Evolutionary conservation across 257 asterid species (phyloP).

Genomic region (Ligustrum vulgare): DNA sequence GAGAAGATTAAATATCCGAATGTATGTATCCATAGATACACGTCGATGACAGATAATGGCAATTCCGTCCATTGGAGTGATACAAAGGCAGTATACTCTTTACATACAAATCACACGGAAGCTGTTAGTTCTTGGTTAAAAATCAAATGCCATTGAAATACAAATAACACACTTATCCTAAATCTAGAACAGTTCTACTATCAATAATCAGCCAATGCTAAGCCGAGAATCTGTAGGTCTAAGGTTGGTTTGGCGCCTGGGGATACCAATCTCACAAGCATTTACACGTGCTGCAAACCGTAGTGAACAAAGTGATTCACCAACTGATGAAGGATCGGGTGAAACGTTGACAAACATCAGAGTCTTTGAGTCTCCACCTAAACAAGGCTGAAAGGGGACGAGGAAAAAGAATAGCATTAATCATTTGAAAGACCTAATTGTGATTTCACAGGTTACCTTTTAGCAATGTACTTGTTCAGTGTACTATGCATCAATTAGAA

Average conservation of each 20-base stretch:
- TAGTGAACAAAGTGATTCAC: slow-evolving; percentile 94
- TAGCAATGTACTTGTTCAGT: background rate
- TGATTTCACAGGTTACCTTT: background rate
- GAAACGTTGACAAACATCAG: slow-evolving; percentile 91
- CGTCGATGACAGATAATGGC: slow-evolving; percentile 21
- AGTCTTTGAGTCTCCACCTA: slow-evolving; percentile 95
- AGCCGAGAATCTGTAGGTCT: slow-evolving; percentile 70
- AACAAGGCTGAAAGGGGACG: slow-evolving; percentile 69
- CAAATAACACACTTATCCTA: slow-evolving; percentile 40
- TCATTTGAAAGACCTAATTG: background rate
- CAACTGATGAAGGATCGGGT: slow-evolving; percentile 75
- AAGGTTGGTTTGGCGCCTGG: slow-evolving; percentile 84
- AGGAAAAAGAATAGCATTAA: background rate
- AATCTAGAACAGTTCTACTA: slow-evolving; percentile 16
- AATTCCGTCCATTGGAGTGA: slow-evolving; percentile 15
- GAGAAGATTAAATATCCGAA: background rate
- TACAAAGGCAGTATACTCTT: slow-evolving; percentile 47
- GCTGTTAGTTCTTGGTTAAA: slow-evolving; percentile 48
- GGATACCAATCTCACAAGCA: slow-evolving; percentile 92
- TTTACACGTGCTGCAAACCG: slow-evolving; percentile 94
- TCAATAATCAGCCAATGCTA: slow-evolving; percentile 67
- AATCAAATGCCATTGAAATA: slow-evolving; percentile 36
- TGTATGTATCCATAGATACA: slow-evolving; percentile 21
- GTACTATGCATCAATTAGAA: background rate
- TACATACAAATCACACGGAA: slow-evolving; percentile 52